phyloP scores from a whole-genome alignment of 495 filamentous ascomycete species.

The Pseudoneurospora amorphoporcata region DNA sequence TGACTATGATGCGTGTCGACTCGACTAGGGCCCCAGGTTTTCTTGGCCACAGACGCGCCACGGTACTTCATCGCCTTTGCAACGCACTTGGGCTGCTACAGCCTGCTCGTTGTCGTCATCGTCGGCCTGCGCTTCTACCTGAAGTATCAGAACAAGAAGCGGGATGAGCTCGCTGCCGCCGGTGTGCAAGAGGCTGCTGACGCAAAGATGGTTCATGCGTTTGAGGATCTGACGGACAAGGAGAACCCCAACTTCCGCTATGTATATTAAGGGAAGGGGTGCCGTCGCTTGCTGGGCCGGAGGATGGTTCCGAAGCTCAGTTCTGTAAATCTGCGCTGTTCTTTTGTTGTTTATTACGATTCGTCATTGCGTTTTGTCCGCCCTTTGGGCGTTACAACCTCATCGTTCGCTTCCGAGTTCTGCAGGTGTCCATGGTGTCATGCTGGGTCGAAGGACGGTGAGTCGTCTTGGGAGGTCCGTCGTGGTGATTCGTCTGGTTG shows the following conservation, averaged over 20 bases:
- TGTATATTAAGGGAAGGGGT: slow-evolving; percentile 15
- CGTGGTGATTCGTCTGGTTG: neutral
- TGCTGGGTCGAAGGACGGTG: neutral
- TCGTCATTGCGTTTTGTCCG: neutral
- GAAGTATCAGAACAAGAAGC: slow-evolving; percentile 33
- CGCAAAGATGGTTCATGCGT: slow-evolving; percentile 37
- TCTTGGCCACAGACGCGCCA: slow-evolving; percentile 38
- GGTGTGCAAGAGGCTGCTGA: slow-evolving; percentile 33
- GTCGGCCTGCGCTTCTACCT: slow-evolving; percentile 39
- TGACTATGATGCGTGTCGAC: neutral
- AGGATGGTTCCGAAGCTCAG: neutral
- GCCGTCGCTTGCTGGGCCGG: neutral
- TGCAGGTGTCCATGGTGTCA: neutral
- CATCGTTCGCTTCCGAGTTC: neutral
- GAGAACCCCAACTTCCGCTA: slow-evolving; percentile 49
- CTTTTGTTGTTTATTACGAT: neutral
- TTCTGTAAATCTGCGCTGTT: too few relatives aligned
- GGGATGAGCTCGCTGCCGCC: slow-evolving; percentile 32
- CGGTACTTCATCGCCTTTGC: slow-evolving; percentile 44
- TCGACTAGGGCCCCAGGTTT: slow-evolving; percentile 38
- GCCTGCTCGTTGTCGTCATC: slow-evolving; percentile 35
- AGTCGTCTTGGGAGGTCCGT: neutral
- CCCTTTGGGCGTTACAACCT: neutral
- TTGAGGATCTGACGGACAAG: slow-evolving; percentile 49
- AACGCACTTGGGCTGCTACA: slow-evolving; percentile 46